A percentile compares a stretch with the other conserved stretches of the same genome.
phyloP scores from a whole-genome alignment of 225 moss, liverwort and hornwort species.

The Rhytidiadelphus loreus region DNA sequence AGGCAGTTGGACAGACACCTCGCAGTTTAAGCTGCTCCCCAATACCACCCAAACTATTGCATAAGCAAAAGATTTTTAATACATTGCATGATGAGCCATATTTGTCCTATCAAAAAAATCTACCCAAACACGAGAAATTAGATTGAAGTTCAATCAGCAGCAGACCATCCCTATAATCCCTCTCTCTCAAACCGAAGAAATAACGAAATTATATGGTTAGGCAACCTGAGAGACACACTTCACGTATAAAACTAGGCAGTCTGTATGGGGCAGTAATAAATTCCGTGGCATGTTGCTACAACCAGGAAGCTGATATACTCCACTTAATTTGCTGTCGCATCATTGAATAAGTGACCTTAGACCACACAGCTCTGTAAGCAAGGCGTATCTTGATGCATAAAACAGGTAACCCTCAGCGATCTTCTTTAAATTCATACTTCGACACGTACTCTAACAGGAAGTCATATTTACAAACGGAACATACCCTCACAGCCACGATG shows the following conservation, averaged over 20 bases:
- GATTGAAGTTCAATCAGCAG: neutral
- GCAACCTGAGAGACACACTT: neutral
- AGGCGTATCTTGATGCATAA: slow-evolving; percentile 51
- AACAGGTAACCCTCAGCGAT: neutral
- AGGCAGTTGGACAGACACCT: slow-evolving; percentile 3
- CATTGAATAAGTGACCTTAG: slow-evolving; percentile 37
- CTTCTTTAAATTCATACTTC: neutral
- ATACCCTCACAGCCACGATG: neutral
- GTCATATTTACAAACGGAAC: neutral
- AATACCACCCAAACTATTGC: slow-evolving; percentile 2
- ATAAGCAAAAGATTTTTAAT: neutral
- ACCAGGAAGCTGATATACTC: slow-evolving; percentile 64
- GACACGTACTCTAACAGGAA: neutral
- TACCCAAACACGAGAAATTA: neutral
- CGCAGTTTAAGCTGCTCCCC: slow-evolving; percentile 7
- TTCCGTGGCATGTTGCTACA: slow-evolving; percentile 47
- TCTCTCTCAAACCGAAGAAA: neutral
- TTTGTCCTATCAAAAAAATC: neutral
- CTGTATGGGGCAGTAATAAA: slow-evolving; percentile 47
- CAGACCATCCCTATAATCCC: neutral
- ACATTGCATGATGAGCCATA: neutral
- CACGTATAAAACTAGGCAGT: neutral
- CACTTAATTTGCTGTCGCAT: slow-evolving; percentile 33
- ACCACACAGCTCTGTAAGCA: slow-evolving; percentile 41
- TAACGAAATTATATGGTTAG: neutral